Evolutionary conservation across 768 basidiomycete species (phyloP).

Genomic region (Lactarius tabidus): DNA sequence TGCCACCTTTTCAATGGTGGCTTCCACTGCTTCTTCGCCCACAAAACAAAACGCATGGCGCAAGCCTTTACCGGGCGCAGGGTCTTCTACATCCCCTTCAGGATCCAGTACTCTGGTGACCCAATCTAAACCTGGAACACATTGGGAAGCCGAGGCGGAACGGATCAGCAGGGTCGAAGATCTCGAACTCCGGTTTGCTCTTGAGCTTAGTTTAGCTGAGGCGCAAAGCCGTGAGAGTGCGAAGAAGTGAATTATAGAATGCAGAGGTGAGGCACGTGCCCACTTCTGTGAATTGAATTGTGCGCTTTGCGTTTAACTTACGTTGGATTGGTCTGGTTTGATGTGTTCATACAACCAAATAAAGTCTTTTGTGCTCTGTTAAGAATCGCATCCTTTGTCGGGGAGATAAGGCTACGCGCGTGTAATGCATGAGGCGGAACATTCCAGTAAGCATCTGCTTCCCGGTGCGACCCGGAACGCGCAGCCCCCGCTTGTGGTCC

Average conservation of each 20-base stretch:
- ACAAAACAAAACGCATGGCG: conserved; percentile 34
- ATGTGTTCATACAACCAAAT: conserved; percentile 1
- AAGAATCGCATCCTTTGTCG: not conserved
- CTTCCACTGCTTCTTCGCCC: conserved; percentile 21
- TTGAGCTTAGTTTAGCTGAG: conserved; percentile 25
- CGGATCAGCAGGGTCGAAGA: conserved; percentile 20
- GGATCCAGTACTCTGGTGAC: not conserved
- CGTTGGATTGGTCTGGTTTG: conserved; percentile 2
- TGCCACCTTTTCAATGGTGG: conserved; percentile 7
- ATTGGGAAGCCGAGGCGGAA: conserved; percentile 13
- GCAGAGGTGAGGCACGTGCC: conserved; percentile 8
- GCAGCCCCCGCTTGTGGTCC: conserved; percentile 4
- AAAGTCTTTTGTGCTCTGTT: not conserved
- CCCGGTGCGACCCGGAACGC: conserved; percentile 1
- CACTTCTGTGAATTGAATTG: not conserved
- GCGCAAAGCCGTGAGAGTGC: conserved; percentile 19
- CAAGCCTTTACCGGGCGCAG: conserved; percentile 29
- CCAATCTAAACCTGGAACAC: not conserved
- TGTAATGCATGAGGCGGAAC: conserved; percentile 17
- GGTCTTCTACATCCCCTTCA: conserved; percentile 18
- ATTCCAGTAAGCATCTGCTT: not conserved
- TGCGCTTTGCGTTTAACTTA: not conserved
- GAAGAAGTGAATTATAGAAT: not conserved
- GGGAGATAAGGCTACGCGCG: conserved; percentile 3
- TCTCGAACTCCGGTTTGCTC: conserved; percentile 23